A percentile compares a stretch with the other conserved stretches of the same genome.
phyloP scores from a whole-genome alignment of 2,329 filamentous ascomycete genomes.

The Colletotrichum sp. region DNA sequence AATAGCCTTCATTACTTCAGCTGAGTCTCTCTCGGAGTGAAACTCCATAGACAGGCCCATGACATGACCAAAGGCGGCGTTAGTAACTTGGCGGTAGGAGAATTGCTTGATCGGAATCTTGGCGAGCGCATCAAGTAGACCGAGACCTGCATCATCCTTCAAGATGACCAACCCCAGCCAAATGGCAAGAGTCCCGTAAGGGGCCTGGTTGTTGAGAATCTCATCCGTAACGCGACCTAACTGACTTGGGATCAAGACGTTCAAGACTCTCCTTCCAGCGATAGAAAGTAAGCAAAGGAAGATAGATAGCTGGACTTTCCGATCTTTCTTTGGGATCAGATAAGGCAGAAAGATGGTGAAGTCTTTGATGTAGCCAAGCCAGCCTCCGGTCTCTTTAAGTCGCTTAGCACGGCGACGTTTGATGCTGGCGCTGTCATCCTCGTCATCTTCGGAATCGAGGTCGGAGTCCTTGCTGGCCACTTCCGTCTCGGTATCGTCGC shows the following conservation, averaged over 20 bases:
- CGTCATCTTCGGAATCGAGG: constrained; percentile 10
- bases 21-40: constrained; percentile 69
- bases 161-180: constrained; percentile 7
- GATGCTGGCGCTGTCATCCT: constrained; percentile 28
- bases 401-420: constrained; percentile 30
- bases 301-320: constrained; percentile 33
- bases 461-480: neutral
- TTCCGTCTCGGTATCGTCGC: neutral
- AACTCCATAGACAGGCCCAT: constrained; percentile 75
- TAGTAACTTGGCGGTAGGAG: constrained; percentile 59
- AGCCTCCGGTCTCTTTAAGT: constrained; percentile 33
- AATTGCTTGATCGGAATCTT: constrained; percentile 40
- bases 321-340: constrained; percentile 33
- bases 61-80: constrained; percentile 69
- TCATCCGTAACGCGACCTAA: constrained; percentile 35
- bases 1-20: constrained; percentile 69
- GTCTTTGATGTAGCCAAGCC: constrained; percentile 34
- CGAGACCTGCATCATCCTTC: neutral
- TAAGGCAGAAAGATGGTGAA: constrained; percentile 35
- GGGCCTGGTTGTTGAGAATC: constrained; percentile 24
- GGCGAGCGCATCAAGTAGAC: constrained; percentile 26
- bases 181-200: neutral
- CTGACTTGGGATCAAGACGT: constrained; percentile 35
- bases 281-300: constrained; percentile 28
- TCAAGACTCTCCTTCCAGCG: constrained; percentile 27